Evolutionary conservation across 345 rosid genomes (phyloP).

Genomic region (Pelargonium nanum): DNA sequence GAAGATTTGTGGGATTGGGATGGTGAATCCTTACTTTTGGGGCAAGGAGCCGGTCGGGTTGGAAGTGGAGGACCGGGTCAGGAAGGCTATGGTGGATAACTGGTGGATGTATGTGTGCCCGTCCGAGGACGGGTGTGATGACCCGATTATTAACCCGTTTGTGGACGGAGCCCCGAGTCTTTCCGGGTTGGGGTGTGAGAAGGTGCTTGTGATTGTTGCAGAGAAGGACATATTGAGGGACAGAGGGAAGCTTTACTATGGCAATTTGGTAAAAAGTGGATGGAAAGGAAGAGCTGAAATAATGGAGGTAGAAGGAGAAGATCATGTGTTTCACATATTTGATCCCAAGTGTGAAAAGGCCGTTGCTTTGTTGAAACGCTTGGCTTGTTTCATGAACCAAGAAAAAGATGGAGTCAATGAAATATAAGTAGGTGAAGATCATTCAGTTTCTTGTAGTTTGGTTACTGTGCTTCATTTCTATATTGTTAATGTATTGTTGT

Average conservation of each 20-base stretch:
- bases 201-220: slow-evolving; percentile 21
- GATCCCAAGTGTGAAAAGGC: slow-evolving; percentile 12
- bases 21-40: slow-evolving; percentile 26
- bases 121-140: slow-evolving; percentile 17
- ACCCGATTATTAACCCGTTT: slow-evolving; percentile 16
- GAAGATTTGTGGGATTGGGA: slow-evolving; percentile 15
- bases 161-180: slow-evolving; percentile 20
- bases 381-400: slow-evolving; percentile 13
- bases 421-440: too few species aligned
- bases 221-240: slow-evolving; percentile 23
- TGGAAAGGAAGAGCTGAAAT: slow-evolving; percentile 26
- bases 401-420: neutral
- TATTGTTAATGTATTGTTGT: neutral
- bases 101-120: slow-evolving; percentile 11
- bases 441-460: neutral
- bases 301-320: slow-evolving; percentile 23
- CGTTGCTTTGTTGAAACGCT: slow-evolving; percentile 9
- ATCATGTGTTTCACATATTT: slow-evolving; percentile 23
- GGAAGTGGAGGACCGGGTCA: neutral
- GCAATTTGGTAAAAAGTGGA: slow-evolving; percentile 19
- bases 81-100: neutral
- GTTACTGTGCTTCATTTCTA: neutral
- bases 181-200: slow-evolving; percentile 15
- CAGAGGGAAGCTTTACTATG: slow-evolving; percentile 16
- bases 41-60: slow-evolving; percentile 18